Conservation (phyloP, 129 eudicot genomes). For the Flaveria brownii region DNA sequence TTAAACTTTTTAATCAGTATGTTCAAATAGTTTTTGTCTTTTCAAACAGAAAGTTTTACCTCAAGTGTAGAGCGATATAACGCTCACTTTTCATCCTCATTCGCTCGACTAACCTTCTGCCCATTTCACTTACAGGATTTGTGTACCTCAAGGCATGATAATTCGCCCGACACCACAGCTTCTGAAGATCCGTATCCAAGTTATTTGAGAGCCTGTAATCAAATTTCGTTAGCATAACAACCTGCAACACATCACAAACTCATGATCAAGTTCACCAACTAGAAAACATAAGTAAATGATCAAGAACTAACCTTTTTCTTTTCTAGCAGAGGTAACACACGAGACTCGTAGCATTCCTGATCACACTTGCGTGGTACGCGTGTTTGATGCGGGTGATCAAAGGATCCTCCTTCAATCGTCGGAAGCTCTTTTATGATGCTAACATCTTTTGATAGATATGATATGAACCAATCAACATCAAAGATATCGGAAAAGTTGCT, state of each 20-base stretch:
- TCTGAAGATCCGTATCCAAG: conserved; percentile 57
- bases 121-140: conserved; percentile 60
- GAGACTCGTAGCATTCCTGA: conserved; percentile 51
- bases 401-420: conserved; percentile 35
- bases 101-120: conserved; percentile 54
- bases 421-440: conserved; percentile 57
- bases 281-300: conserved; percentile 9
- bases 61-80: conserved; percentile 65
- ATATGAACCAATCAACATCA: conserved; percentile 62
- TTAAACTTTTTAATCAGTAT: no score
- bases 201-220: conserved; percentile 68
- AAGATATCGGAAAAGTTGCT: conserved; percentile 68
- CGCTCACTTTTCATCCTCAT: conserved; percentile 65
- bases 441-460: conserved; percentile 61
- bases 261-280: not conserved
- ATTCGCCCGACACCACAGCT: conserved; percentile 72
- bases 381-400: conserved; percentile 37
- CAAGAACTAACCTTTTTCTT: conserved; percentile 49
- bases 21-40: no score
- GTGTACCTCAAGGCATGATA: conserved; percentile 70
- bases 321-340: conserved; percentile 49
- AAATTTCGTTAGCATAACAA: conserved; percentile 61
- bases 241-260: conserved; percentile 44
- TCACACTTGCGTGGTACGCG: conserved; percentile 69
- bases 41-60: conserved; percentile 35